These are phyloP conservation scores for Sphagnum contortum DNA, from an alignment of 225 moss, liverwort and hornwort genomes.

Conservation along the genomic window DNA sequence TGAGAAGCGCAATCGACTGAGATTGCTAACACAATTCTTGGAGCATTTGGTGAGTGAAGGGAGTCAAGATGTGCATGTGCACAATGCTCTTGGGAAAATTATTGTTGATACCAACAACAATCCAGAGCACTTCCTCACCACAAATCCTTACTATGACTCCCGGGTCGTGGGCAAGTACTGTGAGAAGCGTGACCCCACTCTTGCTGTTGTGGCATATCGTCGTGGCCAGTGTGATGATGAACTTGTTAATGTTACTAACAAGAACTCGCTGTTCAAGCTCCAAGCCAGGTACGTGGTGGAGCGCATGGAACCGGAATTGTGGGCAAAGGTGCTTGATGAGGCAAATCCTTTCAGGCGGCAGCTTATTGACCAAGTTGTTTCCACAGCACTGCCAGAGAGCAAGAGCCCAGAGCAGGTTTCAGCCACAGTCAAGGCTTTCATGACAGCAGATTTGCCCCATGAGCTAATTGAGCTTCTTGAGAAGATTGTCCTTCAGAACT, in stretches of 20 bases:
- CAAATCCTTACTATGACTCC: slow-evolving; percentile 98
- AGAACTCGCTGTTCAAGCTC: slow-evolving; percentile 95
- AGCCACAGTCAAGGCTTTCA: slow-evolving; percentile 99
- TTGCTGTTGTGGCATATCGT: slow-evolving; percentile 95
- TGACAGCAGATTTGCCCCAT: slow-evolving; percentile 97
- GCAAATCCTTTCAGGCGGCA: slow-evolving; percentile 89
- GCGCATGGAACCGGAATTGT: slow-evolving; percentile 92
- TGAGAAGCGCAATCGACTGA: slow-evolving; percentile 95
- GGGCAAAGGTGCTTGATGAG: slow-evolving; percentile 90
- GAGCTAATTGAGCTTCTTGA: slow-evolving; percentile 96
- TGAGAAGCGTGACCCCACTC: slow-evolving; percentile 95
- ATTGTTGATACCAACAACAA: slow-evolving; percentile 96
- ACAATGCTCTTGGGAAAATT: slow-evolving; percentile 97
- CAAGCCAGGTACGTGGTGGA: slow-evolving; percentile 99
- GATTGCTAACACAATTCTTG: slow-evolving; percentile 84
- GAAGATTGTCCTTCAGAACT: slow-evolving; percentile 95
- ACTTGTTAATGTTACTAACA: slow-evolving; percentile 92
- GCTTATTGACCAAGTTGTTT: slow-evolving; percentile 97
- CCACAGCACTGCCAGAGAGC: slow-evolving; percentile 97
- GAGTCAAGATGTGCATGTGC: slow-evolving; percentile 98
- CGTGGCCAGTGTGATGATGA: slow-evolving; percentile 97
- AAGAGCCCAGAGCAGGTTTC: slow-evolving; percentile 98
- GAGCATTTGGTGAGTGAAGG: slow-evolving; percentile 99
- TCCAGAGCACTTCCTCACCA: slow-evolving; percentile 96
- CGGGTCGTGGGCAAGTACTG: slow-evolving; percentile 95